Conservation (phyloP, 1,139 yeast genomes). For the Saccharomycopsis hybrid region DNA sequence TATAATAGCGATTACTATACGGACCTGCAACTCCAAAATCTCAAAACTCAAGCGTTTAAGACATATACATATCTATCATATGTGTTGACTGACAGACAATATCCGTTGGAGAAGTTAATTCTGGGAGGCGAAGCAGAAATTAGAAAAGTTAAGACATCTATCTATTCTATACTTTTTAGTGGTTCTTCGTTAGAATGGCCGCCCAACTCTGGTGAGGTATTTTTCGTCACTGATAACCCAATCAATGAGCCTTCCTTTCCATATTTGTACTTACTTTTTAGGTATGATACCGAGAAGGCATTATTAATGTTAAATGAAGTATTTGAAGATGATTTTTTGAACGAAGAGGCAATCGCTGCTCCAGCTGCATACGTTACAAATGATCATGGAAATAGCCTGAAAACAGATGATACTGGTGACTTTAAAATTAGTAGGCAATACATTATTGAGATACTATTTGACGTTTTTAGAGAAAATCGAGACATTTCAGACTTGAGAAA, state of each 20-base stretch:
- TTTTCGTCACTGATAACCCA: slow-evolving; percentile 23
- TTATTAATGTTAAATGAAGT: slow-evolving; percentile 26
- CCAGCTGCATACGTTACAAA: too few species aligned
- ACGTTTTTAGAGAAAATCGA: slow-evolving; percentile 22
- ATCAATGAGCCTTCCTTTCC: slow-evolving; percentile 30
- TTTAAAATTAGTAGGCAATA: slow-evolving; percentile 28
- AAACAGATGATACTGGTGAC: not conserved
- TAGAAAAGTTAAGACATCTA: slow-evolving; percentile 36
- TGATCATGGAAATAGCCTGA: too few species aligned
- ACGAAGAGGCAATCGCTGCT: slow-evolving; percentile 21
- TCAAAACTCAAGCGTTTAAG: slow-evolving; percentile 24
- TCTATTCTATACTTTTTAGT: slow-evolving; percentile 52
- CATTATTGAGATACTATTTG: slow-evolving; percentile 28
- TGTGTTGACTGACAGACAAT: slow-evolving; percentile 68
- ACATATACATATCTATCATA: slow-evolving; percentile 61
- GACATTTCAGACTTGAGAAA: slow-evolving; percentile 22
- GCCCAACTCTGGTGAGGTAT: slow-evolving; percentile 24
- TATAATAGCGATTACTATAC: slow-evolving; percentile 19
- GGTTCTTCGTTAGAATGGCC: slow-evolving; percentile 47
- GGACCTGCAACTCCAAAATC: slow-evolving; percentile 12
- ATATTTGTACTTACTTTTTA: slow-evolving; percentile 28
- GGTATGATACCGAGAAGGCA: slow-evolving; percentile 23
- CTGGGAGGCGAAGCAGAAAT: slow-evolving; percentile 26
- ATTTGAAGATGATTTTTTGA: slow-evolving; percentile 28
- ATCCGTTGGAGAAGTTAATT: slow-evolving; percentile 58